Base-by-base conservation (phyloP, 2,329 filamentous ascomycete species). In the Calonectria ilicicola region DNA sequence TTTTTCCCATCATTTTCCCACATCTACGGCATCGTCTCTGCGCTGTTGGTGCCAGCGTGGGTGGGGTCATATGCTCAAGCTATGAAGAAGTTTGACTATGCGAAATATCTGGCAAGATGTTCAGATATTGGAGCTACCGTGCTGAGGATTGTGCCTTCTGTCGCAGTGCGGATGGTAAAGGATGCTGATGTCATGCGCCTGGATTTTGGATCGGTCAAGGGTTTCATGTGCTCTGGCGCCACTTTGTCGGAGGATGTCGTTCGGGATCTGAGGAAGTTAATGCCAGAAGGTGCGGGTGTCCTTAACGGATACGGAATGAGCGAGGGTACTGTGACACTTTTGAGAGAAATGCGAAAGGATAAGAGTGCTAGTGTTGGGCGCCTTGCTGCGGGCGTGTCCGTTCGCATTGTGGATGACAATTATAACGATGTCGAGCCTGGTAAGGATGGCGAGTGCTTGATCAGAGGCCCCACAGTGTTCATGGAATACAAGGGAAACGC, bases 341-440 rank as follows among this genome's bases (percentile, higher is more conserved):
- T 79, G 6, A 65, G 77, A 29, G 72, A 79, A 32, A 74, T 60
- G 14, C 69, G 74, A 21, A 44, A 42, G 8, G 72, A 72, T 17
- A 80, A 80, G 47, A 70, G 70, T 4, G 72, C 72, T 1, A 78
- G 77, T 27, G 68, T 78, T 5, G 77, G 77, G 14, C 70, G 73
- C 12, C 74, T 69, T 26, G 70, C 75, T 35, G 75, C 74, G 9
- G 76, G 76, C 1, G 72, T 76, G 5, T 73, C 71, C 0, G 46
- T 78, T n/a, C 75, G 81, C 17, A 69, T 83, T 40, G 80, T 82
- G 2, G 79, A 82, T 53, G 81, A 82, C 19, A 67, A 79, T 12
- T 64, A 74, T 5, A 69, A 77, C 0, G 80, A 83, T 67, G 81
- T 82, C 5, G 49, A 56, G 17, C 73, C 72, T 8, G 80, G 80